A percentile compares a stretch with the other conserved stretches of the same genome.
Conservation (phyloP, 768 basidiomycete species). For the Leucogyrophana mollusca region DNA sequence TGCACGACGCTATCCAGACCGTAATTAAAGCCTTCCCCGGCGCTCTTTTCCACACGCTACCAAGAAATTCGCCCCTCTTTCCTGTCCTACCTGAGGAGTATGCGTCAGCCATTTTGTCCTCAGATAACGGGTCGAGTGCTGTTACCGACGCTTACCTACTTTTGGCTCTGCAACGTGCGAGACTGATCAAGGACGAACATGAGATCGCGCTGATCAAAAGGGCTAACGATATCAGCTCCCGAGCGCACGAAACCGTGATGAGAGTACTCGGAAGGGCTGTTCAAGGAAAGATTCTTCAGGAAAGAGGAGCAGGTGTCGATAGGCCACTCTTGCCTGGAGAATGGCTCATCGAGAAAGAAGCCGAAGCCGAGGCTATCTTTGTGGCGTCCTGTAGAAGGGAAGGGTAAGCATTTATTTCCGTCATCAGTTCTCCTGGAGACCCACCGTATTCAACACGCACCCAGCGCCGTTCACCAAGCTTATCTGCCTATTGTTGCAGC, state of each 20-base stretch:
- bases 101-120: constrained; percentile 32
- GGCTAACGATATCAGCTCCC: constrained; percentile 84
- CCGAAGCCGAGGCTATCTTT: constrained; percentile 92
- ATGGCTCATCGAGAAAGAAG: constrained; percentile 91
- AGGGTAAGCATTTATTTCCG: constrained; percentile 52
- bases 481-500: constrained; percentile 93
- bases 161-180: constrained; percentile 73
- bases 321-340: constrained; percentile 67
- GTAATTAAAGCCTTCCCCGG: constrained; percentile 44
- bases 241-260: constrained; percentile 93
- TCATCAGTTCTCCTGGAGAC: not conserved
- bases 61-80: constrained; percentile 49
- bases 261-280: constrained; percentile 78
- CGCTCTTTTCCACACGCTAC: constrained; percentile 67
- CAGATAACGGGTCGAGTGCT: constrained; percentile 32
- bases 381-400: constrained; percentile 86
- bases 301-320: constrained; percentile 35
- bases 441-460: not conserved
- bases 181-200: constrained; percentile 70
- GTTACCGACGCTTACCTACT: constrained; percentile 67
- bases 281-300: constrained; percentile 49
- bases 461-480: constrained; percentile 80
- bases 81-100: constrained; percentile 48
- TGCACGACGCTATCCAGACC: constrained; percentile 43
- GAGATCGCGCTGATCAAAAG: constrained; percentile 76